Evolutionary conservation across 2,329 filamentous ascomycete species (phyloP).

Genomic region (Xylariaceae sp.): DNA sequence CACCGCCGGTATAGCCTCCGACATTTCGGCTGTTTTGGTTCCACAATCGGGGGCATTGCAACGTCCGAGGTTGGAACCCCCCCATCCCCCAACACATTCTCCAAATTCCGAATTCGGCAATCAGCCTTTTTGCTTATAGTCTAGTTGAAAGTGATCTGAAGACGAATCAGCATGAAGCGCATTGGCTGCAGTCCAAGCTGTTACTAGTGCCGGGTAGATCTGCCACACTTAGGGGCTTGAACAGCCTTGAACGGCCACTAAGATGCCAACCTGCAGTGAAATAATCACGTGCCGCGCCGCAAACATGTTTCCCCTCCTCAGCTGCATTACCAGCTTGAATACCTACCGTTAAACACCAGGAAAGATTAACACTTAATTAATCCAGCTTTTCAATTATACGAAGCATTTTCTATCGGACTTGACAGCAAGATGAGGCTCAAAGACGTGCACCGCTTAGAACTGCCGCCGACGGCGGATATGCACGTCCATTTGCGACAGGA

Average conservation of each 20-base stretch:
- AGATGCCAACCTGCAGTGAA: no score
- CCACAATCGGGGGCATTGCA: conserved; percentile 11
- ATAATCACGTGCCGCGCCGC: conserved; percentile 14
- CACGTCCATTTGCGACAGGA: conserved; percentile 75
- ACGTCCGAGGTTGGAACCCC: conserved; percentile 13
- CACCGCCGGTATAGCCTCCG: conserved; percentile 15
- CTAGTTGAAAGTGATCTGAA: no score
- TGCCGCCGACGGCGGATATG: conserved; percentile 70
- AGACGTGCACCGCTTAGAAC: conserved; percentile 50
- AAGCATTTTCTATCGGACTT: background rate
- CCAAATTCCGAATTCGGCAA: no score
- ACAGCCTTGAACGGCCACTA: no score
- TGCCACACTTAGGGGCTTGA: no score
- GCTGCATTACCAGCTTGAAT: conserved; percentile 5
- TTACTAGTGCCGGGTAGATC: no score
- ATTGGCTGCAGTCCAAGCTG: no score
- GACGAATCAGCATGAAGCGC: no score
- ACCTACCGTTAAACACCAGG: background rate
- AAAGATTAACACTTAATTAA: background rate
- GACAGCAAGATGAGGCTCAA: conserved; percentile 44
- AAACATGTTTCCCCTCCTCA: conserved; percentile 11
- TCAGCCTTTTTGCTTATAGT: no score
- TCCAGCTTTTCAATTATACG: background rate
- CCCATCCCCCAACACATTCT: no score
- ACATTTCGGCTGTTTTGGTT: conserved; percentile 9